phyloP scores from a whole-genome alignment of 1,139 yeast species.

The Debaryomyces subglobosus region DNA sequence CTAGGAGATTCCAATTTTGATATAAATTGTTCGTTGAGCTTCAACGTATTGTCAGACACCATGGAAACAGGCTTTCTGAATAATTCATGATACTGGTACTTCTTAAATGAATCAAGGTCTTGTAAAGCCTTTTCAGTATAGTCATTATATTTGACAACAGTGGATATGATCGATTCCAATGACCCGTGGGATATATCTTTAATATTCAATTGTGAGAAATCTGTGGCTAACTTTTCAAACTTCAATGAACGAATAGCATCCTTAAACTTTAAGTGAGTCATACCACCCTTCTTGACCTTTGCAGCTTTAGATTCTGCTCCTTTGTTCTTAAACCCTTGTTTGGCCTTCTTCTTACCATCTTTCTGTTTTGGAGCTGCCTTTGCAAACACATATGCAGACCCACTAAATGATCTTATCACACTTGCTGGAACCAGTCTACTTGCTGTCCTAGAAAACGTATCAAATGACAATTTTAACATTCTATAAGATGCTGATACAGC shows the following conservation, averaged over 20 bases:
- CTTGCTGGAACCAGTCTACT: neutral
- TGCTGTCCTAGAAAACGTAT: slow-evolving; percentile 1
- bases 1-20: slow-evolving; percentile 23
- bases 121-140: slow-evolving; percentile 29
- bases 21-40: slow-evolving; percentile 29
- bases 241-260: slow-evolving; percentile 44
- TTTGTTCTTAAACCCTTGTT: slow-evolving; percentile 29
- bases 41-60: slow-evolving; percentile 40
- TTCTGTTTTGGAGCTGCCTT: slow-evolving; percentile 20
- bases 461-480: slow-evolving; percentile 2
- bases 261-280: slow-evolving; percentile 45
- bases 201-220: slow-evolving; percentile 21
- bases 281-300: slow-evolving; percentile 43
- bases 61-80: slow-evolving; percentile 60
- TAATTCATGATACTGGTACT: slow-evolving; percentile 65
- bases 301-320: slow-evolving; percentile 16
- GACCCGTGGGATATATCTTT: slow-evolving; percentile 17
- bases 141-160: slow-evolving; percentile 30
- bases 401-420: slow-evolving; percentile 9
- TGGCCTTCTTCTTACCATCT: slow-evolving; percentile 32
- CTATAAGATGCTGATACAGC: slow-evolving; percentile 6
- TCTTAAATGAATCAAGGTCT: slow-evolving; percentile 59
- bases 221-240: slow-evolving; percentile 36
- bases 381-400: slow-evolving; percentile 17
- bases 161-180: slow-evolving; percentile 16